phyloP scores from a whole-genome alignment of 1,139 yeast genomes.

The Kazachstania sp. region DNA sequence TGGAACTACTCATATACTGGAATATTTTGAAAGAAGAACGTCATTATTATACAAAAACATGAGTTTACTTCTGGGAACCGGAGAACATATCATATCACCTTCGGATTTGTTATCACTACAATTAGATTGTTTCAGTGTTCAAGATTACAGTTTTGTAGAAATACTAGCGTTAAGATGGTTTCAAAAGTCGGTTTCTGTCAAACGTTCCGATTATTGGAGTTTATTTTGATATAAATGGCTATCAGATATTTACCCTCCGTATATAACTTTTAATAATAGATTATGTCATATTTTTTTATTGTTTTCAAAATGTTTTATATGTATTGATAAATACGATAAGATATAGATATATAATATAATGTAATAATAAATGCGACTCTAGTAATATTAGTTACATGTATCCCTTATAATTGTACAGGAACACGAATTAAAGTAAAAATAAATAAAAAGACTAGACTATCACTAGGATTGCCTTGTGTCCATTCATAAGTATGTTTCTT shows the following conservation, averaged over 20 bases:
- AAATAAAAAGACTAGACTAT: background rate
- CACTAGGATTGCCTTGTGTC: background rate
- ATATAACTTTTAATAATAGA: too few relatives aligned
- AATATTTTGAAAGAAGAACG: constrained; percentile 17
- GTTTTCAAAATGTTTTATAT: background rate
- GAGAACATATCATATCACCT: constrained; percentile 14
- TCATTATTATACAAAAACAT: constrained; percentile 12
- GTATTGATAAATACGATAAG: background rate
- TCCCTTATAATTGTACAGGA: too few relatives aligned
- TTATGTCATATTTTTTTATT: background rate
- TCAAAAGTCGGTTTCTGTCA: constrained; percentile 13
- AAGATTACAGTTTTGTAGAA: constrained; percentile 21
- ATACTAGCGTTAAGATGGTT: constrained; percentile 20
- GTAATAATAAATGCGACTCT: background rate
- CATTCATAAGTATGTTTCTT: constrained; percentile 4
- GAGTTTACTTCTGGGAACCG: constrained; percentile 12
- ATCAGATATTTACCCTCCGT: too few relatives aligned
- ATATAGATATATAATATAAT: background rate
- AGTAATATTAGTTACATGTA: too few relatives aligned
- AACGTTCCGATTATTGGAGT: constrained; percentile 8
- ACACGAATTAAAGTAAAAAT: background rate
- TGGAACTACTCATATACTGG: background rate
- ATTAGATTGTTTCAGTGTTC: constrained; percentile 27
- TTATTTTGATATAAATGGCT: constrained; percentile 4
- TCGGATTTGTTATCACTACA: constrained; percentile 16